These are phyloP conservation scores for Trichoderma lentiforme DNA, from an alignment of 2,329 filamentous ascomycete species.

Conservation along the genomic window DNA sequence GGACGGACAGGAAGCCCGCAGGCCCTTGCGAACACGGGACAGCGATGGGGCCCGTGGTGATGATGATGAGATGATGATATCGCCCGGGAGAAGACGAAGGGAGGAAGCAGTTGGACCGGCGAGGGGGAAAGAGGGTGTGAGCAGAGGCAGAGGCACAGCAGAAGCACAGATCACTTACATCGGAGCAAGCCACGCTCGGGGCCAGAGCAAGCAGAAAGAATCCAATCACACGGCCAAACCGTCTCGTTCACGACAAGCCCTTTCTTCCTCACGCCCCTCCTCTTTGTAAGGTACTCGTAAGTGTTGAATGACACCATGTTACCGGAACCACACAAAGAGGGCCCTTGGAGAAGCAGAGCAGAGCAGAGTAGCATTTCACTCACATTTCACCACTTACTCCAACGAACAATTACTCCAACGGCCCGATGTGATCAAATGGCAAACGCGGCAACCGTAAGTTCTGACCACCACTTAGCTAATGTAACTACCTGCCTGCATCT, in stretches of 20 bases:
- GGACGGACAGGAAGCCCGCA: neutral
- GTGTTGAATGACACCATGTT: neutral
- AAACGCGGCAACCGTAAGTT: neutral
- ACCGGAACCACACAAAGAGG: neutral
- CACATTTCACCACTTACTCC: neutral
- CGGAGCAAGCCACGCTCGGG: neutral
- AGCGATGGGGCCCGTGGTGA: neutral
- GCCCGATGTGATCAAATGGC: neutral
- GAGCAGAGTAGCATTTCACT: neutral
- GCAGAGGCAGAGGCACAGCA: neutral
- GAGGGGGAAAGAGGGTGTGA: neutral
- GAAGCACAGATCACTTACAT: neutral
- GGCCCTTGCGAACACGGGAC: conserved; percentile 5
- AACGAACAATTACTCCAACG: neutral
- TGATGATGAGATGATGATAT: neutral
- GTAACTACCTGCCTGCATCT: too few species aligned
- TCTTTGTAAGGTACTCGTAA: neutral
- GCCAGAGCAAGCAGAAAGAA: neutral
- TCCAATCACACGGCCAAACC: neutral
- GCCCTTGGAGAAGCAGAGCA: neutral
- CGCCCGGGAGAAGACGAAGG: neutral
- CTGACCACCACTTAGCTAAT: neutral
- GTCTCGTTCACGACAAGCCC: neutral
- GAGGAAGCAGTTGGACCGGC: neutral
- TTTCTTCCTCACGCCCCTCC: neutral